Evolutionary conservation across 2,329 filamentous ascomycete genomes (phyloP), one percentile per base, ranked within the genome.

Genomic region (Fragosphaeria purpurea): DNA sequence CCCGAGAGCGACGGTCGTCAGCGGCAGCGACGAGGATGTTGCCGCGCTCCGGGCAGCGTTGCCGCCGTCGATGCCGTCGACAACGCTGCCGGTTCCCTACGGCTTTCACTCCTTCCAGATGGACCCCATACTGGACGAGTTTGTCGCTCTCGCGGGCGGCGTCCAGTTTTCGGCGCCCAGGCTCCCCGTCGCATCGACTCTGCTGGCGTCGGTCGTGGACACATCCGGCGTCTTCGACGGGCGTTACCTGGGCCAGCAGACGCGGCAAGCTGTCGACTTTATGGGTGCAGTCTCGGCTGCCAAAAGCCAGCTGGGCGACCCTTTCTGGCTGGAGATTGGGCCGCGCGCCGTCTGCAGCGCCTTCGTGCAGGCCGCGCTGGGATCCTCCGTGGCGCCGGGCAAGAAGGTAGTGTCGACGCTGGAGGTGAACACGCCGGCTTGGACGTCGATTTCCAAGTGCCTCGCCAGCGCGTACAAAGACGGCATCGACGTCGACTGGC

Each of bases 191-290:
- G 63, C 80, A 34, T 81, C 76, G 33, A 73, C 79, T 34, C 61
- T 85, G 1, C 71, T 76, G 3, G 73, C 73, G 8, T 68, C 73
- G 22, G 32, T 52, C n/a, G 69, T 80, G 45, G 71, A 82, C 35
- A 69, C 71, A 37, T 71, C 77, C 41, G 68, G 61, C 50, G 53
- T 59, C 0, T 68, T 86, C 52, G 70, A 73, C 51, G 72, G 75
- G 0, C 68, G 71, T 0, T 88, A 88, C 61, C 69, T 88, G 9
- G 67, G 72, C 35, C 73, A 74, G 33, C 76, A 81, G 47, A 77
- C 78, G 4, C 75, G 84, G 1, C 75, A 86, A 59, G 68, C 80
- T 0, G 84, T 88, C 53, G 74, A 86, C 62, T 86, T 88, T 62
- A 66, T 72, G 50, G 72, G 68, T 10, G 80, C 76, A 5, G 60